Base-by-base conservation (phyloP, 2,329 filamentous ascomycete species). In the Cordyceps sp. region DNA sequence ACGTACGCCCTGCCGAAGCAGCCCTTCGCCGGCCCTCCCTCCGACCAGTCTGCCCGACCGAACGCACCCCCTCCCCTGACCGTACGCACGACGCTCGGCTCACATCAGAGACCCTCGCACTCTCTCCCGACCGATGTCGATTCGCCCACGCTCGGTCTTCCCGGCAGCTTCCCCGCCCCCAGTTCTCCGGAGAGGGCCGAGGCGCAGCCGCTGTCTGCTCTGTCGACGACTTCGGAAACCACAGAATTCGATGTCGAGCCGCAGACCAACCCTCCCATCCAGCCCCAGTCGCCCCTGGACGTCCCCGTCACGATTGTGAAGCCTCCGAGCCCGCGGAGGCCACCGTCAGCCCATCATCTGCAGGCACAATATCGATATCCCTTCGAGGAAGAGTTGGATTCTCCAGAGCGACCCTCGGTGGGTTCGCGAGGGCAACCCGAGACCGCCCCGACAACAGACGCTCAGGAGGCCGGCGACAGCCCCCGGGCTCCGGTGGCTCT, bases 201-300 rank as follows among this genome's bases (percentile, higher is more conserved):
- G 20, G 58, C 68, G 27, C 54, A 57, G 21, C 73, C 72, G 2
- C 52, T 52, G 21, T 78, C 76, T 13, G 68, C 74, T 4, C 47
- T 71, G 12, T 79, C 78, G 6, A 57, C 55, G 29, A 57, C 55
- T 6, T 76, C 73, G n/a, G 64, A 64, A 26, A 65, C 65, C 7
- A 83, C 78, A 0, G 74, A 81, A 43, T 80, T 84, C 41, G 80
- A 85, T 41, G 65, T 62, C n/a, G 78, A 84, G 42, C 64, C 73
- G 16, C 78, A 84, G 46, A 69, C 65, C 2, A 68, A 73, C 29
- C 55, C 64, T 2, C 55, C 62, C 1, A 43, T 57, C 13, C 56
- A 53, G 27, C 48, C 55, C 17, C 39, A 47, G 10, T 32, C 44
- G 17, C 42, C 43, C 10, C 30, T 40, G 12, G 42, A 46, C 24